Base-by-base conservation (phyloP, 1,284 basidiomycete species). In the Austroboletus novae-zelandiae region DNA sequence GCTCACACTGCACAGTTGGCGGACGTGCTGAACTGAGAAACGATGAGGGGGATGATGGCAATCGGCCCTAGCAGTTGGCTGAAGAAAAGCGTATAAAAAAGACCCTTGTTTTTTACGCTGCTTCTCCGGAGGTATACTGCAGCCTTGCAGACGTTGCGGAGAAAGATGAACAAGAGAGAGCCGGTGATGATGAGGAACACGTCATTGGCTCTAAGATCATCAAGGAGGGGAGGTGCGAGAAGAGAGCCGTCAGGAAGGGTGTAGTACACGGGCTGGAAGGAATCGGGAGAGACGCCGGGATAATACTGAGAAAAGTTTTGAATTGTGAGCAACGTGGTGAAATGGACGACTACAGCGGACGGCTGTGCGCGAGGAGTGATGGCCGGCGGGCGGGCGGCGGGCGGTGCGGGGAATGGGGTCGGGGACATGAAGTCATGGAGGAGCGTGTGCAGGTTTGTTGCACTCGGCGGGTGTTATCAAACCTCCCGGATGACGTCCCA, bases 161-260 rank as follows among this genome's bases (percentile, higher is more conserved):
- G 50, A 59, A 83, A 84, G 45, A 85, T 64, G 61, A 74, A 73
- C 44, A 73, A 68, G 50, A 84, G 69, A 40, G 73, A 72, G 35
- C 78, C 78, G 18, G 71, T 65, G 40, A 81, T 64, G 44, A 83
- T 60, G 11, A 86, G 65, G 56, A 71, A 71, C 23, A 74, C 60
- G 54, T 78, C 72, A 18, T 77, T 71, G 43, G 70, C 58, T 15
- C 53, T 50, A 7, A 80, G 62, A 52, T 82, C 79, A 7, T 71
- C 50, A 18, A 70, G 58, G 57, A 78, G 76, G 9, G 77, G 71
- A 3, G 74, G 62, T 9, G 81, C 72, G 17, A 84, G 56, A 35
- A 86, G 75, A n/a, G 83, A 83, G 23, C 82, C 83, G 61, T 85
- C 83, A 9, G 61, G 57, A 29, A 79, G 71, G n/a, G 77, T 61